Percentiles rank a stretch among this genome's conserved stretches.
These are phyloP conservation scores for Mucor ambiguus DNA, from an alignment of 371 early-diverging fungal species.

Conservation along the genomic window DNA sequence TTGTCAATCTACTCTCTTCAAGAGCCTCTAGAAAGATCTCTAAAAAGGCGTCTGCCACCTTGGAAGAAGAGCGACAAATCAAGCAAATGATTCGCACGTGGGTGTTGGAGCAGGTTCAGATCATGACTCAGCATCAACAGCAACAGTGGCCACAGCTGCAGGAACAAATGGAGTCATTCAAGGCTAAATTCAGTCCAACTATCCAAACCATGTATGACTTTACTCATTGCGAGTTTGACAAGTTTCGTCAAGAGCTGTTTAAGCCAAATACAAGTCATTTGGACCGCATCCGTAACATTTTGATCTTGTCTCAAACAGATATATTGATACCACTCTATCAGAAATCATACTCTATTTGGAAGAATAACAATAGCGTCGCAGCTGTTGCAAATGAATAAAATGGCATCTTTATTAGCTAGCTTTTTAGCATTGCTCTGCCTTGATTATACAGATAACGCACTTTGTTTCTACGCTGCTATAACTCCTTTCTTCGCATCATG, in stretches of 20 bases:
- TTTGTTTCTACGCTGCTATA: no score
- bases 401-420: neutral
- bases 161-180: conserved; percentile 10
- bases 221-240: conserved; percentile 25
- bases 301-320: conserved; percentile 26
- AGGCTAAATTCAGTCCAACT: conserved; percentile 1
- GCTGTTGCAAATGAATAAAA: conserved; percentile 1
- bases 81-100: conserved; percentile 15
- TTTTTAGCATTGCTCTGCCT: neutral
- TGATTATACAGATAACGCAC: neutral
- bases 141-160: conserved; percentile 9
- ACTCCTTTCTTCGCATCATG: neutral
- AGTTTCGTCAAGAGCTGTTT: conserved; percentile 22
- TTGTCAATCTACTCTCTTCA: conserved; percentile 11
- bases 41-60: conserved; percentile 7
- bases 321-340: conserved; percentile 18
- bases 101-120: conserved; percentile 14
- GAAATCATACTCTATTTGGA: conserved; percentile 16
- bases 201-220: conserved; percentile 22
- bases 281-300: conserved; percentile 24
- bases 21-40: conserved; percentile 18
- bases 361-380: neutral
- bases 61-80: conserved; percentile 23
- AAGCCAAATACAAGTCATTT: conserved; percentile 21
- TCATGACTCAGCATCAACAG: conserved; percentile 16